Conservation (phyloP, 2,329 filamentous ascomycete genomes). For the Thyridium curvatum region DNA sequence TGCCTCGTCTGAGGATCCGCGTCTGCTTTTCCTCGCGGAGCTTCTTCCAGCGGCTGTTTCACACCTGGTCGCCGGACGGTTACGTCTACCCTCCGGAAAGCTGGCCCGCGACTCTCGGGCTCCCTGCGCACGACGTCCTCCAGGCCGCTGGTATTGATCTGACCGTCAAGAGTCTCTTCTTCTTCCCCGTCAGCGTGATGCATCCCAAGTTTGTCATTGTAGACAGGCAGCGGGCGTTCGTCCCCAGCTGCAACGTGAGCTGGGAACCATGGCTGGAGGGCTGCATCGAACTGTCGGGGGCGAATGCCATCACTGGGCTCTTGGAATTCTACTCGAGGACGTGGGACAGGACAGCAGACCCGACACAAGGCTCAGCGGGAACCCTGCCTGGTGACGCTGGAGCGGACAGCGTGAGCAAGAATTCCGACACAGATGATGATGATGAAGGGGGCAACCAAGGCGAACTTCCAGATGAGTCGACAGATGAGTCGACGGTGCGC, state of each 20-base stretch:
- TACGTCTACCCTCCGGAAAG: slow-evolving; percentile 51
- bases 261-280: slow-evolving; percentile 88
- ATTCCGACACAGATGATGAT: not conserved
- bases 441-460: not conserved
- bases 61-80: slow-evolving; percentile 58
- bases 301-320: slow-evolving; percentile 51
- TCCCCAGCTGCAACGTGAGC: slow-evolving; percentile 79
- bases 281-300: slow-evolving; percentile 59
- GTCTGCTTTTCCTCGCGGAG: slow-evolving; percentile 74
- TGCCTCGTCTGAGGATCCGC: slow-evolving; percentile 48
- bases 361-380: slow-evolving; percentile 3
- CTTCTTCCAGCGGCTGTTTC: slow-evolving; percentile 67
- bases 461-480: not conserved
- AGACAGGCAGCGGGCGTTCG: slow-evolving; percentile 58
- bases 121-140: slow-evolving; percentile 49
- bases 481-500: slow-evolving; percentile 14
- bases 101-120: slow-evolving; percentile 57
- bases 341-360: slow-evolving; percentile 44
- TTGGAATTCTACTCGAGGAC: slow-evolving; percentile 60
- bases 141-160: slow-evolving; percentile 58
- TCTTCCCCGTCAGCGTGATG: slow-evolving; percentile 78
- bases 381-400: too few species aligned
- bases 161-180: slow-evolving; percentile 70
- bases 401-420: not conserved
- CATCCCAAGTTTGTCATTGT: slow-evolving; percentile 78